Conservation (phyloP, 164 flowering plant genomes). For the Annona cherimola region DNA sequence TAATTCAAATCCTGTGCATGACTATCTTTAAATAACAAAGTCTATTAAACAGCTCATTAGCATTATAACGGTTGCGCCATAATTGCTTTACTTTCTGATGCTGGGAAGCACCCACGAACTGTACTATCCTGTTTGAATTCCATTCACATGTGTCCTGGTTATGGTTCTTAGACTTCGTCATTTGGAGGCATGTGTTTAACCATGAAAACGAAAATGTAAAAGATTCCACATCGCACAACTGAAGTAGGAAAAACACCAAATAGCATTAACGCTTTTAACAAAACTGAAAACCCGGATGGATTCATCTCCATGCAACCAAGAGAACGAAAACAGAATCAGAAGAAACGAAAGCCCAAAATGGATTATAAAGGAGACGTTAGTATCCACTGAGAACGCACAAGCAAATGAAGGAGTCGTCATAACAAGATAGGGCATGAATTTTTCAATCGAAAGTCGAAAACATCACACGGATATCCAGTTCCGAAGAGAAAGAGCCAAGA, state of each 20-base stretch:
- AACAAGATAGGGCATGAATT: neutral
- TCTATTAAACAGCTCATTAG: too few relatives aligned
- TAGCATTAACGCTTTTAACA: too few relatives aligned
- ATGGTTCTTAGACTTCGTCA: neutral
- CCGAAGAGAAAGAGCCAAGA: neutral
- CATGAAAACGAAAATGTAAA: neutral
- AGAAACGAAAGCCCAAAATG: neutral
- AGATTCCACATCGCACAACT: too few relatives aligned
- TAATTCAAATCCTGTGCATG: too few relatives aligned
- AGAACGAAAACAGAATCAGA: neutral
- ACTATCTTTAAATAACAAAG: too few relatives aligned
- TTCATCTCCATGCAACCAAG: neutral
- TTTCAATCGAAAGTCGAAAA: neutral
- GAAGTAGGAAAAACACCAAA: too few relatives aligned
- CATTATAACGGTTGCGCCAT: too few relatives aligned
- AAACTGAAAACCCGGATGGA: neutral
- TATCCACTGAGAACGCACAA: neutral
- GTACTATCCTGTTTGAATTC: neutral
- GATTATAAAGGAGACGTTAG: neutral
- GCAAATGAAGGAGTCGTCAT: neutral
- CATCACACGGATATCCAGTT: neutral
- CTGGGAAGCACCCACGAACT: neutral
- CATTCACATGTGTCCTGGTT: neutral
- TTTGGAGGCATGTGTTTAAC: too few relatives aligned
- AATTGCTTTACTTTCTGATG: too few relatives aligned